phyloP scores from a whole-genome alignment of 1,284 basidiomycete genomes.

The Ganoderma boninense region DNA sequence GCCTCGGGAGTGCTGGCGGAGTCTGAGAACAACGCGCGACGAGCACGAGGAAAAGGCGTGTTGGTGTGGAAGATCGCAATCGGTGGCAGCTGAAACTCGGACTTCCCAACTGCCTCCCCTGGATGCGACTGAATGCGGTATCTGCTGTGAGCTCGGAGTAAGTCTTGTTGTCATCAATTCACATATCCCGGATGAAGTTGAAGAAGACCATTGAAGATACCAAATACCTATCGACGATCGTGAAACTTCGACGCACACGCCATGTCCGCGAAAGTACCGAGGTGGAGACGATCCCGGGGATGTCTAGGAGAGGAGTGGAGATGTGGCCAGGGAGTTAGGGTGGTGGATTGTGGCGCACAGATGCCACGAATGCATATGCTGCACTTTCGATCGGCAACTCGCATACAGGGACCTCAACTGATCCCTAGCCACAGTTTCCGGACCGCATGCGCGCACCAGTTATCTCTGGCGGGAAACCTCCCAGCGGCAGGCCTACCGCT shows the following conservation, averaged over 20 bases:
- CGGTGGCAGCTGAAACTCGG: neutral
- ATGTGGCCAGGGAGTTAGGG: conserved; percentile 16
- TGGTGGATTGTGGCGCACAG: conserved; percentile 13
- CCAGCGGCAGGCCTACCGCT: neutral
- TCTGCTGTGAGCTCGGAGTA: conserved; percentile 28
- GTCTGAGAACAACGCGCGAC: conserved; percentile 22
- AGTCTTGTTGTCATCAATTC: conserved; percentile 17
- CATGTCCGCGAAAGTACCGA: conserved; percentile 11
- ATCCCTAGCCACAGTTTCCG: neutral
- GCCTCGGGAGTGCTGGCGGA: conserved; percentile 21
- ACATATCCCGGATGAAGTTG: conserved; percentile 27
- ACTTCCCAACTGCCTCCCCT: conserved; percentile 21
- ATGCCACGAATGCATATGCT: neutral
- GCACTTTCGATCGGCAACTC: neutral
- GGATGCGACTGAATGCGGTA: conserved; percentile 12
- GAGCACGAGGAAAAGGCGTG: conserved; percentile 30
- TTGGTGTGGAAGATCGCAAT: conserved; percentile 25
- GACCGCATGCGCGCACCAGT: neutral
- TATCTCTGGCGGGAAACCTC: neutral
- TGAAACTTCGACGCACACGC: conserved; percentile 4
- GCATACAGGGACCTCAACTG: neutral
- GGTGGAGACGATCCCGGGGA: conserved; percentile 1
- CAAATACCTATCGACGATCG: conserved; percentile 14
- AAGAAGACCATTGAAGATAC: conserved; percentile 9
- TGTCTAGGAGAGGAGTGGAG: neutral